Conservation (phyloP, 1,139 yeast species). For the Eremothecium cymbalariae region DNA sequence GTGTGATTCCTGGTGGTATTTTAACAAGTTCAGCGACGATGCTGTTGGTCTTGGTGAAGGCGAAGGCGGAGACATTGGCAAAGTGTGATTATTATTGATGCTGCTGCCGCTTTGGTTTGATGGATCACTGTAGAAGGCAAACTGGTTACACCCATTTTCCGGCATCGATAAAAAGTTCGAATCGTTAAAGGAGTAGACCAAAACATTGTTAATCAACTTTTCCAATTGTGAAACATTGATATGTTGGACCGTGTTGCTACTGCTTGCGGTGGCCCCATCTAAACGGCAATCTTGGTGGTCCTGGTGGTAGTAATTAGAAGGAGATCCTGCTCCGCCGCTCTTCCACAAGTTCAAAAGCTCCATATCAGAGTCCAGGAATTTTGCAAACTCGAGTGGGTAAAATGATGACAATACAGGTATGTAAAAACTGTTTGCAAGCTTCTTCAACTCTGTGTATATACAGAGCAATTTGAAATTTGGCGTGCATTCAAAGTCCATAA, state of each 20-base stretch:
- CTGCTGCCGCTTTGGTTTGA: not conserved
- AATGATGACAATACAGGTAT: constrained; percentile 22
- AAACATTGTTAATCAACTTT: constrained; percentile 25
- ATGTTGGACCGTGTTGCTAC: constrained; percentile 1
- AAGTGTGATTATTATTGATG: too few relatives aligned
- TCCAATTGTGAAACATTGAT: constrained; percentile 22
- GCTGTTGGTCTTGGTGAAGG: constrained; percentile 13
- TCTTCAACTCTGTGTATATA: constrained; percentile 28
- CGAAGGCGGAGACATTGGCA: not conserved
- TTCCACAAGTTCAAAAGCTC: not conserved
- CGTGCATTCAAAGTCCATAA: constrained; percentile 32
- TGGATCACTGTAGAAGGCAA: constrained; percentile 12
- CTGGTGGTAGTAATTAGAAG: too few relatives aligned
- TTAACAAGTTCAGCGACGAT: constrained; percentile 20
- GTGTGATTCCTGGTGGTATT: constrained; percentile 10
- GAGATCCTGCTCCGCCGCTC: too few relatives aligned
- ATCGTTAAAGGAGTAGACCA: constrained; percentile 29
- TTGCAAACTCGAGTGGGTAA: constrained; percentile 20
- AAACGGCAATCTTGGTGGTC: too few relatives aligned
- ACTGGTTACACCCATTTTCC: constrained; percentile 18
- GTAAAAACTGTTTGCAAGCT: constrained; percentile 23
- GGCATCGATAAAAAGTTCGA: constrained; percentile 28
- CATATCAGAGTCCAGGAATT: constrained; percentile 11
- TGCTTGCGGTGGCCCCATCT: too few relatives aligned
- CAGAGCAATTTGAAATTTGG: constrained; percentile 30